These are phyloP conservation scores for Silene coronaria DNA, from an alignment of 179 eudicot species.

Conservation along the genomic window DNA sequence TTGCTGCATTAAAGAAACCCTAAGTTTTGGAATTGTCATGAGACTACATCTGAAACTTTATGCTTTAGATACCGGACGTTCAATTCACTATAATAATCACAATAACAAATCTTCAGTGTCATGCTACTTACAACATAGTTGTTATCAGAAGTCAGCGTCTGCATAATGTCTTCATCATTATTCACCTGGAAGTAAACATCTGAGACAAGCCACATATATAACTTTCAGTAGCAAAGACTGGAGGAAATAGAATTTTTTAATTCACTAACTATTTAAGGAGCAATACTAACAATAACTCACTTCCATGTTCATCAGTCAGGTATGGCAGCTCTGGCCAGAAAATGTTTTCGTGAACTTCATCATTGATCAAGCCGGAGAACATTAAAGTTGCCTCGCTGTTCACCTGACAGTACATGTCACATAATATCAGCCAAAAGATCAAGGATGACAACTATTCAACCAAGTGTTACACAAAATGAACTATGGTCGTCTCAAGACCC, in stretches of 20 bases:
- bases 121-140: constrained; percentile 65
- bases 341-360: constrained; percentile 68
- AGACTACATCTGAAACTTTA: background rate
- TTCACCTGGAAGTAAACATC: constrained; percentile 92
- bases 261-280: constrained; percentile 1
- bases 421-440: constrained; percentile 5
- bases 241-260: constrained; percentile 5
- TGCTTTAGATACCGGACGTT: background rate
- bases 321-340: constrained; percentile 97
- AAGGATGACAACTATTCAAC: constrained; percentile 1
- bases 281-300: constrained; percentile 49
- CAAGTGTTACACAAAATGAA: background rate
- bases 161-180: constrained; percentile 82
- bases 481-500: background rate
- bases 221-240: constrained; percentile 19
- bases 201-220: constrained; percentile 38
- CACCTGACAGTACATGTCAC: constrained; percentile 41
- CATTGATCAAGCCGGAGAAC: constrained; percentile 63
- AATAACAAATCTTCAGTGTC: background rate
- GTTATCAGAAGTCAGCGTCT: constrained; percentile 60
- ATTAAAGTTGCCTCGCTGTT: constrained; percentile 75
- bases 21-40: constrained; percentile 11
- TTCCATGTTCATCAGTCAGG: constrained; percentile 86
- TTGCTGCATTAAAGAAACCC: constrained; percentile 61
- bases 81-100: background rate